Percentiles rank a stretch among this genome's conserved stretches.
Evolutionary conservation across 2,329 filamentous ascomycete species (phyloP).

Genomic region (Cercospora brassicicola): DNA sequence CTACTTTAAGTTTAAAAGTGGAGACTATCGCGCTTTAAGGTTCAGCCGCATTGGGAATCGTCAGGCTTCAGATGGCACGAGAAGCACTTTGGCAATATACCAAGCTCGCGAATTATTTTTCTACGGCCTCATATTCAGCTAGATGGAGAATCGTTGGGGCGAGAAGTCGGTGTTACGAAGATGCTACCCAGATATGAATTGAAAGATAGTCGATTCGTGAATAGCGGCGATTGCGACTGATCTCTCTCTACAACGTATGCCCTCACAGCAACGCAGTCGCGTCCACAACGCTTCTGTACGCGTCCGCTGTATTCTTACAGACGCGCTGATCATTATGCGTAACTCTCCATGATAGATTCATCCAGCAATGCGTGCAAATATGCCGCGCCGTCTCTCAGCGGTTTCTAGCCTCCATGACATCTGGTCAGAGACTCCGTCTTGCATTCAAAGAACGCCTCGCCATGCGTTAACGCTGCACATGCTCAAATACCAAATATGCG

Average conservation of each 20-base stretch:
- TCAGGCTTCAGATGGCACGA: not conserved
- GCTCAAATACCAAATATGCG: conserved; percentile 7
- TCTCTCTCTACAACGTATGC: not conserved
- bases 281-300: not conserved
- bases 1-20: not conserved
- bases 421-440: not conserved
- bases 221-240: not conserved
- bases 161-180: not conserved
- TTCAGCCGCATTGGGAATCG: not conserved
- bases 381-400: not conserved
- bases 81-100: not conserved
- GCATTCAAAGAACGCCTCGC: not conserved
- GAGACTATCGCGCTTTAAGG: not conserved
- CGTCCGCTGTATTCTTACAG: not conserved
- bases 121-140: not conserved
- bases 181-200: not conserved
- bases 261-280: not conserved
- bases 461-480: not conserved
- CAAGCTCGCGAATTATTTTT: not conserved
- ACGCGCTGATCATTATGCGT: not conserved
- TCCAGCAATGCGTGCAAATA: not conserved
- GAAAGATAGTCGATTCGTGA: not conserved
- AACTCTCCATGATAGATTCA: not conserved
- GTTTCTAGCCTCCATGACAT: not conserved
- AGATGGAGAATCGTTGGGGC: not conserved